Evolutionary conservation across 2,329 filamentous ascomycete species (phyloP).

Genomic region (Fusarium circinatum): DNA sequence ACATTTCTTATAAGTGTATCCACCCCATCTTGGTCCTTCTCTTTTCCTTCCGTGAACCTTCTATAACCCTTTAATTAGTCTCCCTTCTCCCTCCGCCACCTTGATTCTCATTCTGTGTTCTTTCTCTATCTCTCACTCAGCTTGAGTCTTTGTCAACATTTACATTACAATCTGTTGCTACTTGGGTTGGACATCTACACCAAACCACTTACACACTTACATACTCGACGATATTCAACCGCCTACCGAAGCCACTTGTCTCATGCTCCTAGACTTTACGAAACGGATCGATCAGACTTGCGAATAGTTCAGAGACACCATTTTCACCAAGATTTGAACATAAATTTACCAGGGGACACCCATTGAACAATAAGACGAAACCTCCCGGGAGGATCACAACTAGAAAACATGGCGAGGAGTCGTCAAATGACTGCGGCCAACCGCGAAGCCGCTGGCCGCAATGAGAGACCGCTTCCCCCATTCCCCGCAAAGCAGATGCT

Average conservation of each 20-base stretch:
- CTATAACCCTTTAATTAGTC: conserved; percentile 41
- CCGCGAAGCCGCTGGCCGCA: conserved; percentile 37
- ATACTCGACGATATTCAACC: conserved; percentile 21
- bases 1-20: conserved; percentile 48
- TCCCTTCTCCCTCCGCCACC: conserved; percentile 33
- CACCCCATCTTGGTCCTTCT: conserved; percentile 46
- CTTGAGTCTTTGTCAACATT: conserved; percentile 3
- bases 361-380: conserved; percentile 3
- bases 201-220: neutral
- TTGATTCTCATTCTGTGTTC: conserved; percentile 12
- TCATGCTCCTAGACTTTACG: conserved; percentile 13
- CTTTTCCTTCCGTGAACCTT: conserved; percentile 43
- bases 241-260: conserved; percentile 2
- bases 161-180: neutral
- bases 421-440: conserved; percentile 38
- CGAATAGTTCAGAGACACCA: conserved; percentile 4
- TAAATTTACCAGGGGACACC: neutral
- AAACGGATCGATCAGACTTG: conserved; percentile 13
- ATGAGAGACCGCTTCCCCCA: conserved; percentile 42
- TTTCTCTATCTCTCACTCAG: conserved; percentile 17
- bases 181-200: neutral
- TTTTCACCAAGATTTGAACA: neutral
- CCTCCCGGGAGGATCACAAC: conserved; percentile 18
- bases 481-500: conserved; percentile 61
- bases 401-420: conserved; percentile 46